Conservation (phyloP, 2,329 filamentous ascomycete genomes). For the Fusarium nematophilum region DNA sequence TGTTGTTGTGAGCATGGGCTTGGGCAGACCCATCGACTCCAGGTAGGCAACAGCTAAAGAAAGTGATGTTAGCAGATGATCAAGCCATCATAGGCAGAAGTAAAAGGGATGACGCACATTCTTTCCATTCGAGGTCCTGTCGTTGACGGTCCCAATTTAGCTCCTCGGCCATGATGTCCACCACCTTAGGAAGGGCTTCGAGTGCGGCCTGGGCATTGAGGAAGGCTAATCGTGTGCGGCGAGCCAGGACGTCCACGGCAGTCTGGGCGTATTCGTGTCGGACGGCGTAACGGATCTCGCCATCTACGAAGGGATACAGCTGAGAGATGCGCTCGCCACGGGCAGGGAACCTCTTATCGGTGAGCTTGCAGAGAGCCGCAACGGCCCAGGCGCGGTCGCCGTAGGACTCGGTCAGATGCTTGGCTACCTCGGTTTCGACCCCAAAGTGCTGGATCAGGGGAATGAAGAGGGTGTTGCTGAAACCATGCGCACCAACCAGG, state of each 20-base stretch:
- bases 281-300: conserved; percentile 89
- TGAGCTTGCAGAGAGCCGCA: conserved; percentile 81
- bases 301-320: conserved; percentile 91
- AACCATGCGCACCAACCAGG: conserved; percentile 86
- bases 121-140: conserved; percentile 84
- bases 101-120: conserved; percentile 63
- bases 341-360: conserved; percentile 83
- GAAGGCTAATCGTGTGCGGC: conserved; percentile 87
- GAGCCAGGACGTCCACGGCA: conserved; percentile 86
- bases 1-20: conserved; percentile 67
- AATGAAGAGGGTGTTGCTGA: conserved; percentile 91
- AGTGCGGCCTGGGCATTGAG: conserved; percentile 91
- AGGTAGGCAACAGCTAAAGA: conserved; percentile 67
- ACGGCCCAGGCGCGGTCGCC: conserved; percentile 95
- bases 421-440: conserved; percentile 90
- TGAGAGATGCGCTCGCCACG: conserved; percentile 82
- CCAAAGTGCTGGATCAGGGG: conserved; percentile 94
- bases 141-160: conserved; percentile 79
- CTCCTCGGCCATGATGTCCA: conserved; percentile 90
- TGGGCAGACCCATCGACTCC: conserved; percentile 74
- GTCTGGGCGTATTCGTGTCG: conserved; percentile 92
- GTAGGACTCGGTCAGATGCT: conserved; percentile 88
- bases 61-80: conserved; percentile 11
- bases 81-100: conserved; percentile 7
- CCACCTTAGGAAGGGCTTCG: conserved; percentile 84